Base-by-base conservation (phyloP, 768 basidiomycete genomes). In the Hypholoma sublateritium region DNA sequence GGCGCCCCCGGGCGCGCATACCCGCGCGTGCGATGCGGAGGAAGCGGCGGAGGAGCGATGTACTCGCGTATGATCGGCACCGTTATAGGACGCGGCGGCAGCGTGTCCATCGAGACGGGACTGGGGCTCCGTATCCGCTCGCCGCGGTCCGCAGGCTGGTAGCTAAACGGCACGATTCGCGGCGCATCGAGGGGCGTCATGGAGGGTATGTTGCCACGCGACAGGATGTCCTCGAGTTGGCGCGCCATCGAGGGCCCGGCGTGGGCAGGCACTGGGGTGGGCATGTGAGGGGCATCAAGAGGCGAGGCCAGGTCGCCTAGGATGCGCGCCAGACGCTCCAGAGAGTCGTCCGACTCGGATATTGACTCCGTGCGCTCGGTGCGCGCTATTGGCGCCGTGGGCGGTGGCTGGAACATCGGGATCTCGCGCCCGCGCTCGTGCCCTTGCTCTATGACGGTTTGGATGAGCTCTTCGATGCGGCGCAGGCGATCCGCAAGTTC, bases 141-240 rank as follows among this genome's bases (percentile, higher is more conserved):
- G 36, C 63, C 67, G 46, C 69, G 62, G 6, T 77, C 75, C 6
- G 75, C 71, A 13, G 83, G 83, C 39, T 81, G 79, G 62, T 84
- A 86, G 12, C 70, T 68, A 53, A 89, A 80, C 0, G 82, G 83
- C 0, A 80, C 74, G 5, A 88, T 64, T 4, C 74, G 69, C 0
- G 88, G 87, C 12, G 87, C 80, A 1, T 69, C 71, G 46, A 79
- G 73, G 14, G 80, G 73, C 13, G 72, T 70, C 6, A 72, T 70
- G 14, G 73, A 73, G 5, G 75, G 69, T 1, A 74, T 68, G 19
- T 72, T 70, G 14, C 76, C 75, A 11, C 82, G 66, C n/a, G 80
- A 77, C 24, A 90, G 62, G 34, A 89, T 77, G 7, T 86, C 83
- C 56, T 84, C 80, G 4, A 90, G 68, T 52, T 83, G 80, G 49